A percentile compares a stretch with the other conserved stretches of the same genome.
Evolutionary conservation across 2,329 filamentous ascomycete genomes (phyloP).

Genomic region (Chrysoporthe deuterocubensis): DNA sequence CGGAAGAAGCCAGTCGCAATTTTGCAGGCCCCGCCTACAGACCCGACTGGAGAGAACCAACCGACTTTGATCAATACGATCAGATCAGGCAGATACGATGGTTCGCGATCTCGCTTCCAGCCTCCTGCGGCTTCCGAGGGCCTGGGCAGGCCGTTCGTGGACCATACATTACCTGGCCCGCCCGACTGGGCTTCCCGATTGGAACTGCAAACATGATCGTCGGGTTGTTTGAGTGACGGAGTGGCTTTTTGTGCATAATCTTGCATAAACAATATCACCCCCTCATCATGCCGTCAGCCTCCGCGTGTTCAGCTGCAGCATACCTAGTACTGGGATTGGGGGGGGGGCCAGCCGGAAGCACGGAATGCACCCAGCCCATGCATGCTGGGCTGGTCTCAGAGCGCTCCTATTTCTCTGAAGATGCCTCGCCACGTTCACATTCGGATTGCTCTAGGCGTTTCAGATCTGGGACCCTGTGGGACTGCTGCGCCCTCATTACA

Average conservation of each 20-base stretch:
- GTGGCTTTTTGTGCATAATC: slow-evolving; percentile 15
- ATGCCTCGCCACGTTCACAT: background rate
- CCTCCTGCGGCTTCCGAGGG: background rate
- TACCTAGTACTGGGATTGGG: too few species aligned
- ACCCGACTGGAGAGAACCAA: background rate
- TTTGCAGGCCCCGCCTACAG: background rate
- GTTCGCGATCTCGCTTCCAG: background rate
- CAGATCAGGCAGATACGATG: background rate
- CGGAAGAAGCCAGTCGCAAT: background rate
- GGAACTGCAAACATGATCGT: background rate
- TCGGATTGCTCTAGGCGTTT: background rate
- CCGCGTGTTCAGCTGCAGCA: slow-evolving; percentile 1
- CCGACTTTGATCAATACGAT: background rate
- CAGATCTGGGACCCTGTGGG: background rate
- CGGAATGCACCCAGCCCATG: background rate
- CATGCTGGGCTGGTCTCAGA: background rate
- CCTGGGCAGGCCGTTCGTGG: background rate
- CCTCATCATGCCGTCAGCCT: slow-evolving; percentile 5
- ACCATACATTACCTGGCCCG: background rate
- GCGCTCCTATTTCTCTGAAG: background rate
- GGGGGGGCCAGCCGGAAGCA: background rate
- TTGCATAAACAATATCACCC: slow-evolving; percentile 4
- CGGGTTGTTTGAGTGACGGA: background rate
- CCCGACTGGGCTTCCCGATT: background rate
- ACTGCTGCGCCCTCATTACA: background rate